These are phyloP conservation scores for Russula sp. DNA, from an alignment of 768 basidiomycete species.

Conservation along the genomic window DNA sequence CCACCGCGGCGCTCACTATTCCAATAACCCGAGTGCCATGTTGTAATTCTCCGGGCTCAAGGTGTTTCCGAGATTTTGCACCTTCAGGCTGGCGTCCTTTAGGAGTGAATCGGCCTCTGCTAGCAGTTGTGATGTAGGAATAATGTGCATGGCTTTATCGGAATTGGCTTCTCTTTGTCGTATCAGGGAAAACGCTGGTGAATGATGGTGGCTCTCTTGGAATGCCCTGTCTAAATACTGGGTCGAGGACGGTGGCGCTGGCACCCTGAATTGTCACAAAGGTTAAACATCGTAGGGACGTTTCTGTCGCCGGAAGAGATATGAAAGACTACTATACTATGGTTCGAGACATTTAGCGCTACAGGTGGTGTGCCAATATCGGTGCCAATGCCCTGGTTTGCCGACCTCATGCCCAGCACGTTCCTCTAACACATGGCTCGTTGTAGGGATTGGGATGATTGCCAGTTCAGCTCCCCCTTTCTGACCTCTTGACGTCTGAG, in stretches of 20 bases:
- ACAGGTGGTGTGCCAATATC: background rate
- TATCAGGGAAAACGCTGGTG: background rate
- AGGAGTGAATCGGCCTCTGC: conserved; percentile 4
- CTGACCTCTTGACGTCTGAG: too few species aligned
- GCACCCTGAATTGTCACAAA: background rate
- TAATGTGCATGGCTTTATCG: conserved; percentile 2
- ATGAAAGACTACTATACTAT: too few species aligned
- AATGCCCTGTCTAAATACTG: background rate
- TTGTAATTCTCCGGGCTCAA: background rate
- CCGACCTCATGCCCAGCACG: background rate
- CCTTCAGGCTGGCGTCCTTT: background rate
- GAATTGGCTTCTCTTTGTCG: background rate
- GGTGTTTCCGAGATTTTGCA: background rate
- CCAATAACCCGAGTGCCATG: conserved; percentile 10
- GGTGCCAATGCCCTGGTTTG: background rate
- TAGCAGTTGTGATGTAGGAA: background rate
- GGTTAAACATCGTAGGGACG: background rate
- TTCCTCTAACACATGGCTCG: background rate
- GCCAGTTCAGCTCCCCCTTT: too few species aligned
- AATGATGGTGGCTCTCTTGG: too few species aligned
- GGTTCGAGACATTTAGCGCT: background rate
- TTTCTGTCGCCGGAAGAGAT: background rate
- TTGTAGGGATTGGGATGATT: too few species aligned
- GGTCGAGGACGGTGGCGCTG: too few species aligned
- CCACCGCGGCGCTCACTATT: background rate